Evolutionary conservation across 1,284 basidiomycete genomes (phyloP), one percentile per base, ranked within the genome.

Genomic region (Ustilago curta): DNA sequence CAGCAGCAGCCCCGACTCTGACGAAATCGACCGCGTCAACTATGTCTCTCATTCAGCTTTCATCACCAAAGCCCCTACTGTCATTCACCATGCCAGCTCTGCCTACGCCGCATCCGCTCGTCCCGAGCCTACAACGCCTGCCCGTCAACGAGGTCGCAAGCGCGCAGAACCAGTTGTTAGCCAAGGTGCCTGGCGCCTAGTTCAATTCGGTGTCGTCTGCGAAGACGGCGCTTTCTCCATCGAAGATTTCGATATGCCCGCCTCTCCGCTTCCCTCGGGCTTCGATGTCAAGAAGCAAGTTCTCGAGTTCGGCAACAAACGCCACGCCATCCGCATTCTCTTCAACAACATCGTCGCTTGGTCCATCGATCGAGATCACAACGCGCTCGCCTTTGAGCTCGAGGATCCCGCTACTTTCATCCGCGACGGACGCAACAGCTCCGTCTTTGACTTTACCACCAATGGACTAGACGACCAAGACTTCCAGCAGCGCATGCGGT

Each of bases 371-470:
- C 62, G 58, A 14, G 39, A 44, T 9, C 53, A 66, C 42, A 61
- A 61, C 16, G 58, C 58, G 5, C 58, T 71, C 3, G 23, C 37
- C 0, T 71, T 71, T 35, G 69, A 71, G 21, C 69, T 71, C 16
- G 69, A 71, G 18, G 55, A 51, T 16, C 69, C 69, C n/a, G 63
- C 63, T 16, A 71, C 69, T 2, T 71, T 71, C 42, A 66, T 71
- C 23, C 54, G 62, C 4, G 53, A 71, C 18, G 69, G 63, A 6
- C 42, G 55, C 11, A 62, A 58, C 44, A 61, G 63, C 21, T 53
- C 59, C 16, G 29, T 53, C 37, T 71, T 66, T n/a, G 57, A 63
- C 42, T 71, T 71, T 18, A 27, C 44, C 51, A 43, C 57, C 39
- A 7, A 40, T 4, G 11, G 12, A 4, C 6, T 18, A 4, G 55